Conservation (phyloP, 768 basidiomycete species). For the Dioszegia crocea region DNA sequence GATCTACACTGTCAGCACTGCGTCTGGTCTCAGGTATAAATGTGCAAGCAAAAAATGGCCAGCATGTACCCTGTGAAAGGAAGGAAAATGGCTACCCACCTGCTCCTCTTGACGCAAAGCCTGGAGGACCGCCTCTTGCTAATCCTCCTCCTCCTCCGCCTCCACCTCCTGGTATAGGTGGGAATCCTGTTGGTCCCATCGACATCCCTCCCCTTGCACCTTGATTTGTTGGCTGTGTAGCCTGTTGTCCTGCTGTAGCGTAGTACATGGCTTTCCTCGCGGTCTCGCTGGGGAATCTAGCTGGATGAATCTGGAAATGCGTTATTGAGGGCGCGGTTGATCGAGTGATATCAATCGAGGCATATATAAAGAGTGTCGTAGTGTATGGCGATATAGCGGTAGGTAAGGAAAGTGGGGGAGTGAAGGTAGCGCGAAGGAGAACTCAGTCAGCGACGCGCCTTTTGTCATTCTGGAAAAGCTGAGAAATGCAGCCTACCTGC, state of each 20-base stretch:
- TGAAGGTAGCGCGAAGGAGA: neutral
- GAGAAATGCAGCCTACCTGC: neutral
- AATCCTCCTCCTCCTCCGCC: neutral
- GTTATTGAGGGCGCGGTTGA: no score
- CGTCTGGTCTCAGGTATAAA: neutral
- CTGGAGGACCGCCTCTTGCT: conserved; percentile 35
- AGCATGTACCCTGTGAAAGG: neutral
- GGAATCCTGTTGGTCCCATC: conserved; percentile 18
- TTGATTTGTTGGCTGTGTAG: conserved; percentile 9
- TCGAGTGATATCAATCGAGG: no score
- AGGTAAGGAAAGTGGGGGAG: neutral
- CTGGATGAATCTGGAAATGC: no score
- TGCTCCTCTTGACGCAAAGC: conserved; percentile 30
- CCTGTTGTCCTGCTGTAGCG: conserved; percentile 42
- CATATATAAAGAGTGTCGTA: no score
- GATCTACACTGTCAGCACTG: conserved; percentile 20
- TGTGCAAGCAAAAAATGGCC: neutral
- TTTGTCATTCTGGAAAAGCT: neutral
- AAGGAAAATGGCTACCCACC: conserved; percentile 13
- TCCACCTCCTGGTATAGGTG: conserved; percentile 22
- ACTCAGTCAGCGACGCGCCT: conserved; percentile 1
- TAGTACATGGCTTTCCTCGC: conserved; percentile 26
- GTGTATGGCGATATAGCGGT: neutral
- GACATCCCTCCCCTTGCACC: conserved; percentile 8
- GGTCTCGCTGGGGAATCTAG: no score